Evolutionary conservation across 73 alveolate genomes (phyloP).

Genomic region (Paramecium primaurelia): DNA sequence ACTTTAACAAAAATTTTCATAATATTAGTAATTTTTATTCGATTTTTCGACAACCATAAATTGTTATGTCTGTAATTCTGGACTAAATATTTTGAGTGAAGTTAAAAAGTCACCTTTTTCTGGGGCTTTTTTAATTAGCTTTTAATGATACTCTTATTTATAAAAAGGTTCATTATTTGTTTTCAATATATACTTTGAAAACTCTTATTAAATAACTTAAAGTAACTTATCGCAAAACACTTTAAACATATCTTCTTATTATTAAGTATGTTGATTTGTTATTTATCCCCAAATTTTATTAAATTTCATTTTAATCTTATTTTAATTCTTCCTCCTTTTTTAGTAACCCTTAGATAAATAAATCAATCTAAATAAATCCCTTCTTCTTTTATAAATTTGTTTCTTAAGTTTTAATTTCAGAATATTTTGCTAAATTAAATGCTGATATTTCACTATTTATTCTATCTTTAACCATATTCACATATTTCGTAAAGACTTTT

Average conservation of each 20-base stretch:
- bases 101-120: not conserved
- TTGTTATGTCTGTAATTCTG: not conserved
- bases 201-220: not conserved
- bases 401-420: not conserved
- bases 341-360: not conserved
- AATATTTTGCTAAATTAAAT: not conserved
- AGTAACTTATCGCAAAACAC: not conserved
- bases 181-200: not conserved
- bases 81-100: not conserved
- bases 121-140: not conserved
- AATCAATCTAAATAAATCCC: not conserved
- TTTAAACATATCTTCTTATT: not conserved
- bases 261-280: not conserved
- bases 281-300: not conserved
- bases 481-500: not conserved
- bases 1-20: not conserved
- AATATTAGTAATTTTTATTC: not conserved
- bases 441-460: not conserved
- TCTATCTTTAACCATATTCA: not conserved
- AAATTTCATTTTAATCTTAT: not conserved
- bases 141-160: not conserved
- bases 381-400: not conserved
- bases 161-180: not conserved
- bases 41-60: not conserved
- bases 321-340: not conserved